Conservation (phyloP, 257 asterid species). For the Solanum chilense region DNA sequence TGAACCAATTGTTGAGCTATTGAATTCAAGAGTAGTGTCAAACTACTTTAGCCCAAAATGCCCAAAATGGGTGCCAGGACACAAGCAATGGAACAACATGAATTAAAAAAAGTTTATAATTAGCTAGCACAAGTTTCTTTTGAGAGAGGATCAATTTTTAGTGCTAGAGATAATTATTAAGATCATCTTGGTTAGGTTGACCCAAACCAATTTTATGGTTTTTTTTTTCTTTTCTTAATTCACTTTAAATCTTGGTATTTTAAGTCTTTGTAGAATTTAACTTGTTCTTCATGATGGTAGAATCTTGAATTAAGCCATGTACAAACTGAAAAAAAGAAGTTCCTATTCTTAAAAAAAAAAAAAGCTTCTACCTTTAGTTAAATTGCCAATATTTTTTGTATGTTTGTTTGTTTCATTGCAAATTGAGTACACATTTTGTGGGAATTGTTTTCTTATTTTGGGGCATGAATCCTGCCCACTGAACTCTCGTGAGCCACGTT, state of each 20-base stretch:
- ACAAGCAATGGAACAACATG: slow-evolving; percentile 52
- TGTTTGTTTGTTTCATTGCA: not conserved
- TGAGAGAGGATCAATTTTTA: slow-evolving; percentile 23
- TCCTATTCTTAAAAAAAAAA: slow-evolving; percentile 2
- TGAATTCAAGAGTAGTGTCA: slow-evolving; percentile 44
- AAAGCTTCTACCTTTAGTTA: slow-evolving; percentile 1
- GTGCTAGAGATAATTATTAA: slow-evolving; percentile 16
- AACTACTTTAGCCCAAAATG: slow-evolving; percentile 68
- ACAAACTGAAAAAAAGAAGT: slow-evolving; percentile 8
- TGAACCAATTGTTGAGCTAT: slow-evolving; percentile 67
- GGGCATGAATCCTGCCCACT: slow-evolving; percentile 38
- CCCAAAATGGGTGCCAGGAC: slow-evolving; percentile 71
- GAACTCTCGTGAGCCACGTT: slow-evolving; percentile 26
- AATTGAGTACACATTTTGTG: slow-evolving; percentile 7
- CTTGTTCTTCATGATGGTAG: slow-evolving; percentile 21
- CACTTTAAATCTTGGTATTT: not conserved
- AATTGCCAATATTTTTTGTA: not conserved
- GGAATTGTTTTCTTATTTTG: slow-evolving; percentile 29
- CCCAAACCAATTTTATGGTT: slow-evolving; percentile 24
- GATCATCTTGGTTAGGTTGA: slow-evolving; percentile 24
- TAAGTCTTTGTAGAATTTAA: slow-evolving; percentile 8
- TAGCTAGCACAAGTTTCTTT: slow-evolving; percentile 14
- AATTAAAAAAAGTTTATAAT: slow-evolving; percentile 11
- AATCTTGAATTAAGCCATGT: slow-evolving; percentile 32
- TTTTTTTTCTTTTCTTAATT: not conserved